A percentile compares a stretch with the other conserved stretches of the same genome.
Evolutionary conservation across 768 basidiomycete species (phyloP).

Genomic region (Piloderma croceum): DNA sequence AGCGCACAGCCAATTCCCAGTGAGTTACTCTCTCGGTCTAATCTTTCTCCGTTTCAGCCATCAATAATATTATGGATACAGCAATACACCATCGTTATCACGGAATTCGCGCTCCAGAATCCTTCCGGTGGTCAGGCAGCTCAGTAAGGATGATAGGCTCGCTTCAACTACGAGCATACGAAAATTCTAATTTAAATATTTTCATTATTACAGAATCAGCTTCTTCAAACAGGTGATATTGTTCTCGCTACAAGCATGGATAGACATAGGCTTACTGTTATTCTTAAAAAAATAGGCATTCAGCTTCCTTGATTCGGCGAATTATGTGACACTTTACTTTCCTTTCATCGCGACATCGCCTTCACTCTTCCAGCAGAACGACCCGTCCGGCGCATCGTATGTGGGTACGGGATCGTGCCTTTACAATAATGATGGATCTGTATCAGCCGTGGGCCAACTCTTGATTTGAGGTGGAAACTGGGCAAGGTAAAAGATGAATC

Average conservation of each 20-base stretch:
- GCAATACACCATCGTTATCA: conserved; percentile 23
- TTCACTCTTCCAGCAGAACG: conserved; percentile 16
- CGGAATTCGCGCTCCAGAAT: conserved; percentile 29
- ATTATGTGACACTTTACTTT: conserved; percentile 32
- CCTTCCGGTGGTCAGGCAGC: conserved; percentile 24
- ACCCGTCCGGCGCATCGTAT: conserved; percentile 7
- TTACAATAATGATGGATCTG: conserved; percentile 24
- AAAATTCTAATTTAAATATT: too few species aligned
- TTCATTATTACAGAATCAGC: conserved; percentile 24
- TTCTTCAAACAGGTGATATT: too few species aligned
- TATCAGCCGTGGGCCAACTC: neutral
- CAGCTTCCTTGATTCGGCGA: conserved; percentile 26
- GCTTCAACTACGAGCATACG: too few species aligned
- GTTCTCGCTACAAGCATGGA: too few species aligned
- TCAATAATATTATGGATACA: too few species aligned
- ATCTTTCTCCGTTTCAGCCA: too few species aligned
- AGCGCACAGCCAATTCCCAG: conserved; percentile 24
- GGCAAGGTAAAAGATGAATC: too few species aligned
- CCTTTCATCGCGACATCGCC: conserved; percentile 32
- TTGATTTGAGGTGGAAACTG: conserved; percentile 30
- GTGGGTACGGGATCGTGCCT: conserved; percentile 28
- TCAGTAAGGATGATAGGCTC: conserved; percentile 26
- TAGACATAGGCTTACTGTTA: too few species aligned
- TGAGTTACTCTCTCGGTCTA: too few species aligned
- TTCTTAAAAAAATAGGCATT: too few species aligned